A percentile compares a stretch with the other conserved stretches of the same genome.
These are phyloP conservation scores for Saccharomycopsis oosterbeekiorum DNA, from an alignment of 805 yeast species.

Conservation along the genomic window DNA sequence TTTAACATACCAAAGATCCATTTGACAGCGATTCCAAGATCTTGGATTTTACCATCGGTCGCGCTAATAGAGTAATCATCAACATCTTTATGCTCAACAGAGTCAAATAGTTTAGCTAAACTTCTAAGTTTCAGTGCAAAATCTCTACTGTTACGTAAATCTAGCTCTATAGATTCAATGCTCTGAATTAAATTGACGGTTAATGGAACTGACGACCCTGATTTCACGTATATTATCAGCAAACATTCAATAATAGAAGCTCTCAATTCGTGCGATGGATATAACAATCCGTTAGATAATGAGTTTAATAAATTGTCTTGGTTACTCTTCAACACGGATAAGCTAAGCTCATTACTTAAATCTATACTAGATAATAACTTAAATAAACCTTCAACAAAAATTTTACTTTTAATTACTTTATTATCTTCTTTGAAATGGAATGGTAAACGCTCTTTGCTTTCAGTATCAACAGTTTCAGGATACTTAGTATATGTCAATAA, in stretches of 20 bases:
- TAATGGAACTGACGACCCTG: conserved; percentile 27
- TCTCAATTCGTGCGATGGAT: conserved; percentile 44
- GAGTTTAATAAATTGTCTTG: background rate
- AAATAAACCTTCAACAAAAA: conserved; percentile 22
- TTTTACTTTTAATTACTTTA: conserved; percentile 24
- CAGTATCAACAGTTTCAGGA: conserved; percentile 7
- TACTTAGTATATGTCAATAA: conserved; percentile 6
- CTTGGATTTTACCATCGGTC: background rate
- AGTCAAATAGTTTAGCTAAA: conserved; percentile 36
- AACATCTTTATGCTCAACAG: conserved; percentile 13
- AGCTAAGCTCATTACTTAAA: background rate
- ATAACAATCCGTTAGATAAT: conserved; percentile 28
- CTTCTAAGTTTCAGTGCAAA: conserved; percentile 58
- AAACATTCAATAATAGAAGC: conserved; percentile 42
- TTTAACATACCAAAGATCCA: conserved; percentile 63
- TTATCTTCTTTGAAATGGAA: conserved; percentile 27
- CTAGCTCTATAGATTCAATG: conserved; percentile 66
- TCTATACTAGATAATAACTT: conserved; percentile 9
- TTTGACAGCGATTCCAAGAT: conserved; percentile 30
- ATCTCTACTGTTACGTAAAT: conserved; percentile 64
- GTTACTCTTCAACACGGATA: conserved; percentile 7
- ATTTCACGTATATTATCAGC: conserved; percentile 23
- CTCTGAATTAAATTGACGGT: conserved; percentile 41
- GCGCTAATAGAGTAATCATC: conserved; percentile 17
- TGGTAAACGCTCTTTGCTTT: conserved; percentile 20